phyloP scores from a whole-genome alignment of 345 rosid genomes.

The Melaleuca quinquenervia region DNA sequence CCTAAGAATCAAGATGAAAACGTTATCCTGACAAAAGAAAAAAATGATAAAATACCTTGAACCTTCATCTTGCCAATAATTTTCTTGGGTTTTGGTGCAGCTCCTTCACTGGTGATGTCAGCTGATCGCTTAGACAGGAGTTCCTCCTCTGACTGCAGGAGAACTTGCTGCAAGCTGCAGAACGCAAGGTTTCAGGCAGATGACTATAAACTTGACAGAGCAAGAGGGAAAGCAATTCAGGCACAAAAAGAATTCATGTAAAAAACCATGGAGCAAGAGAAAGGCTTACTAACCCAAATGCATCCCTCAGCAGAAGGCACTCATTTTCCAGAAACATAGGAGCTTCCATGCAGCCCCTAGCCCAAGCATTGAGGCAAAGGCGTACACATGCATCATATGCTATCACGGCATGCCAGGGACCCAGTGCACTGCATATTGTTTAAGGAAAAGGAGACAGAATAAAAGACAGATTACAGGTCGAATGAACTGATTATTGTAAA shows the following conservation, averaged over 20 bases:
- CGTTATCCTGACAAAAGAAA: not conserved
- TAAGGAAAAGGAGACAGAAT: not conserved
- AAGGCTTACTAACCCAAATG: conserved; percentile 60
- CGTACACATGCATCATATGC: conserved; percentile 97
- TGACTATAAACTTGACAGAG: not conserved
- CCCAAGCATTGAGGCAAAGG: conserved; percentile 98
- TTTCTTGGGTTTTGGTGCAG: conserved; percentile 72
- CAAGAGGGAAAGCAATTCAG: not conserved
- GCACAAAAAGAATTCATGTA: not conserved
- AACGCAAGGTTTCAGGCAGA: not conserved
- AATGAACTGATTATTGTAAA: not conserved
- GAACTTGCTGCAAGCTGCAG: conserved; percentile 58
- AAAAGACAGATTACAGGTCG: not conserved
- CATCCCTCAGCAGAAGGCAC: conserved; percentile 75
- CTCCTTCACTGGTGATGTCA: conserved; percentile 45
- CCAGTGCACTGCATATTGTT: conserved; percentile 53
- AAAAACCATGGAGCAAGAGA: not conserved
- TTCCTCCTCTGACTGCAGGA: conserved; percentile 95
- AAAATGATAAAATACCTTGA: conserved; percentile 48
- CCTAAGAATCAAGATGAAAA: not conserved
- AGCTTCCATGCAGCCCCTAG: conserved; percentile 96
- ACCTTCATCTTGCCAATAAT: conserved; percentile 87
- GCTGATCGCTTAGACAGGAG: conserved; percentile 53
- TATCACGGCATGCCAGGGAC: conserved; percentile 96
- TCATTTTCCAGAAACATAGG: conserved; percentile 92